These are phyloP conservation scores for Penstemon davidsonii DNA, from an alignment of 257 asterid species.

Conservation along the genomic window DNA sequence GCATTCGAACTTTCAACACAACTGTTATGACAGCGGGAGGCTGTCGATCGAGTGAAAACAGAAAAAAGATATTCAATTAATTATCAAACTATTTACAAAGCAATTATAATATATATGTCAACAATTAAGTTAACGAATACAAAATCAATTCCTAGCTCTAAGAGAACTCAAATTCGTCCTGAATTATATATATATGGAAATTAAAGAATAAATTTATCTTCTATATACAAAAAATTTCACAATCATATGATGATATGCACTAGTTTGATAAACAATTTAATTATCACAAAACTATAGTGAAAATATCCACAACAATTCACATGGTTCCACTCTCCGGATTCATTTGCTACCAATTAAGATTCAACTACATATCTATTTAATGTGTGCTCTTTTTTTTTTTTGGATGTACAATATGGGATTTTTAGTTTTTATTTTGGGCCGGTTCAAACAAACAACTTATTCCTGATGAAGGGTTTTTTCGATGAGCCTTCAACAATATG, in stretches of 20 bases:
- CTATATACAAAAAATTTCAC: neutral
- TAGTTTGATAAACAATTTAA: neutral
- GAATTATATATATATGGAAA: neutral
- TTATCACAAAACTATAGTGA: neutral
- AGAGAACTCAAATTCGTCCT: neutral
- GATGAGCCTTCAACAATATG: too few relatives aligned
- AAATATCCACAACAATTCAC: constrained; percentile 9
- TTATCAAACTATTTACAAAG: neutral
- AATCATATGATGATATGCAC: neutral
- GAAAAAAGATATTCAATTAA: neutral
- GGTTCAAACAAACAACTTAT: too few relatives aligned
- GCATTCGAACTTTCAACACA: constrained; percentile 73
- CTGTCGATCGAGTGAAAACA: constrained; percentile 31
- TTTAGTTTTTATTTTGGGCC: too few relatives aligned
- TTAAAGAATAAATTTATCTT: neutral
- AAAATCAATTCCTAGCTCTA: neutral
- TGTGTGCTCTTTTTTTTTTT: neutral
- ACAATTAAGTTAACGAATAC: neutral
- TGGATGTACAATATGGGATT: too few relatives aligned
- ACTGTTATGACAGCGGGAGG: constrained; percentile 68
- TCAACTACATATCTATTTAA: neutral
- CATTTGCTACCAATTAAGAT: neutral
- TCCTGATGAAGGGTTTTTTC: too few relatives aligned
- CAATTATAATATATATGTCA: too few relatives aligned
- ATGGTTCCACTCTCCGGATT: constrained; percentile 2